Base-by-base conservation (phyloP, 345 rosid genomes). In the Litchi chinensis region DNA sequence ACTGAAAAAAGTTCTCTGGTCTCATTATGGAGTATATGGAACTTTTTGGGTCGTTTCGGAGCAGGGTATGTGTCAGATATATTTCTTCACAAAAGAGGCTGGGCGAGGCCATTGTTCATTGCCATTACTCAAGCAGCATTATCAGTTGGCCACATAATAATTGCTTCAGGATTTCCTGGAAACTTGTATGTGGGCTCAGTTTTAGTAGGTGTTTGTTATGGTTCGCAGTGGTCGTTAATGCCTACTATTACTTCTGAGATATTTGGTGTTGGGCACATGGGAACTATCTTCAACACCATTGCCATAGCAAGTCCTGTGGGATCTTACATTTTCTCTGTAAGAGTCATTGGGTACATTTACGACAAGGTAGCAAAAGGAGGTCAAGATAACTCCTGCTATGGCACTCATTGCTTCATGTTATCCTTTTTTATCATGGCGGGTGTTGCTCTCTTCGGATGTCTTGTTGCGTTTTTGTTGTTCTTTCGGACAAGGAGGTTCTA, bases 211-310 rank as follows among this genome's bases (percentile, higher is more conserved):
- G 77, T 94, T 79, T 89, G 94, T 52, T 92, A 94, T 26, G 98
- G 98, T 65, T 86, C 94, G 19, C 94, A 88, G 48, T 94, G 98
- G 97, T 92, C 95, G 3, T 54, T 94, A 81, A 94, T 94, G 98
- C 95, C 98, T 19, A 90, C 93, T 8, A 90, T 94, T 26, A 84
- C 88, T 11, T 89, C 95, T 1, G 95, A 94, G 80, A 65, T 94
- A 52, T 92, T 94, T 2, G 98, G 98, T 0, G 84, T 92, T 21
- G 77, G 87, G 0, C 94, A 94, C 77, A 86, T 94, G 94, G 97
- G 97, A 18, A 92, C 98, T 26, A 90, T 94, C 40, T 94, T 89
- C 87, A 94, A 94, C 82, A 89, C 98, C 77, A 91, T 94, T 40
- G 91, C 94, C 5, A 75, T 91, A 32, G 95, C 97, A 15, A 90